Percentiles rank a stretch among this genome's conserved stretches.
Evolutionary conservation across 2,329 filamentous ascomycete species (phyloP).

Genomic region (Sporothrix phasma): DNA sequence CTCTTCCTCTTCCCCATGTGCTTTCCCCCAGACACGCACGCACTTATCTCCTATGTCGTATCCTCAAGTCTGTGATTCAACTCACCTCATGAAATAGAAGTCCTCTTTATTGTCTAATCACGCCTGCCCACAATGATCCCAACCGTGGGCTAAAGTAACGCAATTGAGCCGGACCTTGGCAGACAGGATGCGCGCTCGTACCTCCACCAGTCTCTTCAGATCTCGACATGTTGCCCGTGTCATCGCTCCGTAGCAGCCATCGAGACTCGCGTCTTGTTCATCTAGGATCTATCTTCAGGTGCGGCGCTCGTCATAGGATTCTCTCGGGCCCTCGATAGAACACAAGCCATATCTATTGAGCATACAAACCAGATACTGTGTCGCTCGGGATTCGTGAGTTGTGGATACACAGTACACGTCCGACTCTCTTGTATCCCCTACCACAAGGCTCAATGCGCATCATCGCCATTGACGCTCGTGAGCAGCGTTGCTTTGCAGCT

Average conservation of each 20-base stretch:
- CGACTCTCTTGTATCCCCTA: not conserved
- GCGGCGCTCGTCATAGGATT: not conserved
- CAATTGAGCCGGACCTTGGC: not conserved
- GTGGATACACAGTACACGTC: not conserved
- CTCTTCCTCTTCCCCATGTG: not conserved
- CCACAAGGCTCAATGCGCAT: not conserved
- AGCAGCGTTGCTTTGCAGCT: not conserved
- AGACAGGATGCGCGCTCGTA: not conserved
- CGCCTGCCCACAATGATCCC: not conserved
- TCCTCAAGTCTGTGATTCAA: constrained; percentile 9
- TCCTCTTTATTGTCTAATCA: not conserved
- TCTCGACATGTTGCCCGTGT: not conserved
- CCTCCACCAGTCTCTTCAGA: not conserved
- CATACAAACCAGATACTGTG: not conserved
- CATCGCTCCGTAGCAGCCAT: not conserved
- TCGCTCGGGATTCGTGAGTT: not conserved
- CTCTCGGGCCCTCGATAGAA: not conserved
- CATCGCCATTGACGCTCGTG: not conserved
- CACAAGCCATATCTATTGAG: not conserved
- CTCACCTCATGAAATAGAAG: constrained; percentile 12
- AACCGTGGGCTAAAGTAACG: too few relatives aligned
- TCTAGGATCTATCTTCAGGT: constrained; percentile 5
- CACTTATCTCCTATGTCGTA: not conserved
- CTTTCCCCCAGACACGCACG: not conserved
- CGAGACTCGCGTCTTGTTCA: not conserved